phyloP scores from a whole-genome alignment of 129 eudicot species.

The Flaveria linearis region DNA sequence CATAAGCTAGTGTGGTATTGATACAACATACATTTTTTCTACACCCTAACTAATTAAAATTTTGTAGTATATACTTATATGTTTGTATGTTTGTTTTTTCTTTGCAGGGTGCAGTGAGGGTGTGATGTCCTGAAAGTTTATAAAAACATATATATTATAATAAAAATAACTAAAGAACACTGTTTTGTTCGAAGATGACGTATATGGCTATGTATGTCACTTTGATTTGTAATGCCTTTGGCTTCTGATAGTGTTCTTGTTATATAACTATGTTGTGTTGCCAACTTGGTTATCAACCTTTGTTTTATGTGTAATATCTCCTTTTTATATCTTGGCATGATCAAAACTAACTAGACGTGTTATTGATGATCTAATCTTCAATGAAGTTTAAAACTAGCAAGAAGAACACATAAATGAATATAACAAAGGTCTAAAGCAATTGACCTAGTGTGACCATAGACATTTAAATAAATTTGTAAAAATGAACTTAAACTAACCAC shows the following conservation, averaged over 20 bases:
- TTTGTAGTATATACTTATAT: neutral
- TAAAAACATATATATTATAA: neutral
- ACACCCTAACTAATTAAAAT: neutral
- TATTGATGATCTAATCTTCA: too few relatives aligned
- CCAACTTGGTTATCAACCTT: neutral
- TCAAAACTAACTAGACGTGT: too few relatives aligned
- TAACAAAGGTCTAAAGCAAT: too few relatives aligned
- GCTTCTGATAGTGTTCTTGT: neutral
- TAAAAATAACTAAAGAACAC: neutral
- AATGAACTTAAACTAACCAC: too few relatives aligned
- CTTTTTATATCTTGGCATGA: too few relatives aligned
- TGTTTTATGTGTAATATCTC: neutral
- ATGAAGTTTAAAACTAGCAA: too few relatives aligned
- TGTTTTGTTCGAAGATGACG: neutral
- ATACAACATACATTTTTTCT: too few relatives aligned
- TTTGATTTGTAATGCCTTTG: constrained; percentile 8
- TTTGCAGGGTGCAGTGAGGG: constrained; percentile 14
- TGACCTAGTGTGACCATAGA: too few relatives aligned
- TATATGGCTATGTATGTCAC: neutral
- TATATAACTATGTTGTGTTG: neutral
- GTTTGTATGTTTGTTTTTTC: neutral
- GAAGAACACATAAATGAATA: too few relatives aligned
- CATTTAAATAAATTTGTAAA: too few relatives aligned
- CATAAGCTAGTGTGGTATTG: too few relatives aligned
- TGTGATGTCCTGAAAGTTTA: neutral